Evolutionary conservation across 352 stramenopile genomes (phyloP).

Genomic region (Globisporangium solare): DNA sequence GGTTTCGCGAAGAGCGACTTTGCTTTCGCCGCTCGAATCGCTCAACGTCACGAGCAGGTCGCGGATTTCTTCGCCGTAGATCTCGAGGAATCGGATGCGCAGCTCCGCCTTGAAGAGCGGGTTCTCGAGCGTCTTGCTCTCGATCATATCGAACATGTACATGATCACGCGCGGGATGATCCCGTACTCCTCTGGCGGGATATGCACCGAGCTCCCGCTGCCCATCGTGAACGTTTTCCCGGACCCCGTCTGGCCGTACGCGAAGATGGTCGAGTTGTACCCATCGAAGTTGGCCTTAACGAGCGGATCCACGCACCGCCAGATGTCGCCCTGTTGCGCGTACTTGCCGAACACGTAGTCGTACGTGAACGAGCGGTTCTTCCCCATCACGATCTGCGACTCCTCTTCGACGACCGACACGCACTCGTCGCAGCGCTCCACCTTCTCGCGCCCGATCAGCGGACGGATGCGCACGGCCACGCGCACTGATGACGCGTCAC

Average conservation of each 20-base stretch:
- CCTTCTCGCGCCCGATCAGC: slow-evolving; percentile 85
- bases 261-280: slow-evolving; percentile 90
- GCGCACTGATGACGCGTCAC: slow-evolving; percentile 61
- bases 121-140: slow-evolving; percentile 48
- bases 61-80: slow-evolving; percentile 90
- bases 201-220: slow-evolving; percentile 77
- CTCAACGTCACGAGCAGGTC: slow-evolving; percentile 84
- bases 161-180: slow-evolving; percentile 85
- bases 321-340: slow-evolving; percentile 83
- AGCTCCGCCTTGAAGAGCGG: slow-evolving; percentile 61
- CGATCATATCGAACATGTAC: slow-evolving; percentile 82
- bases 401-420: slow-evolving; percentile 80
- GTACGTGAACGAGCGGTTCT: slow-evolving; percentile 89
- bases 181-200: slow-evolving; percentile 74
- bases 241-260: slow-evolving; percentile 84
- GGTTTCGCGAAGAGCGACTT: slow-evolving; percentile 83
- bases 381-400: slow-evolving; percentile 83
- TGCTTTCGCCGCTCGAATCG: slow-evolving; percentile 49
- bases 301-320: slow-evolving; percentile 76
- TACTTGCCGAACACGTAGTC: slow-evolving; percentile 88
- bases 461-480: slow-evolving; percentile 84
- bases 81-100: slow-evolving; percentile 88
- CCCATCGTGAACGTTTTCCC: slow-evolving; percentile 90
- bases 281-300: slow-evolving; percentile 81
- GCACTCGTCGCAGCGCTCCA: slow-evolving; percentile 86